These are phyloP conservation scores for Mallotus nudiflorus DNA, from an alignment of 345 rosid species.

Conservation along the genomic window DNA sequence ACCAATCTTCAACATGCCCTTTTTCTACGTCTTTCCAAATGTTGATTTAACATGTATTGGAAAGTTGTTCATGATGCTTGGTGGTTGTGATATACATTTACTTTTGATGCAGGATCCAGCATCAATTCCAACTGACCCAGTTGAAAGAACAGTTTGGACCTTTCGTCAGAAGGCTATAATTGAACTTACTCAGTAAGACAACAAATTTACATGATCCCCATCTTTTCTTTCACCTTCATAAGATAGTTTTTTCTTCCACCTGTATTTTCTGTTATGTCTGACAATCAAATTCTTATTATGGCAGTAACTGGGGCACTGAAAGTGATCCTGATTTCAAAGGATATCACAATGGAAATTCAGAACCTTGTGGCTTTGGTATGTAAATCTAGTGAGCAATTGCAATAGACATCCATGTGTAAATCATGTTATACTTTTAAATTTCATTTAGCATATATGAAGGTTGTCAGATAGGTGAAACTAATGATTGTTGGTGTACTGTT, in stretches of 20 bases:
- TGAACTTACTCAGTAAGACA: slow-evolving; percentile 82
- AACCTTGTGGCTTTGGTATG: slow-evolving; percentile 92
- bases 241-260: background rate
- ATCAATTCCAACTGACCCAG: slow-evolving; percentile 68
- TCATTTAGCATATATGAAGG: too few species aligned
- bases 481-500: too few species aligned
- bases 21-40: background rate
- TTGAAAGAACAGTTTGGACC: slow-evolving; percentile 85
- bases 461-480: too few species aligned
- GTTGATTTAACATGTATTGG: background rate
- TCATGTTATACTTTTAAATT: too few species aligned
- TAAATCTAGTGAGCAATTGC: slow-evolving; percentile 7
- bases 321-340: slow-evolving; percentile 86
- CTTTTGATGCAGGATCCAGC: slow-evolving; percentile 71
- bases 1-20: background rate
- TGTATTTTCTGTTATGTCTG: slow-evolving; percentile 10
- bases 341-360: slow-evolving; percentile 91
- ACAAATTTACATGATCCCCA: background rate
- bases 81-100: too few species aligned
- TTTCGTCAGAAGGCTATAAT: slow-evolving; percentile 74
- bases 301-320: slow-evolving; percentile 97
- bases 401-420: too few species aligned
- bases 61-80: background rate
- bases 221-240: background rate
- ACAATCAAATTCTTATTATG: slow-evolving; percentile 20